Evolutionary conservation across 2,329 filamentous ascomycete genomes (phyloP).

Genomic region (Hirsutella rhossiliensis): DNA sequence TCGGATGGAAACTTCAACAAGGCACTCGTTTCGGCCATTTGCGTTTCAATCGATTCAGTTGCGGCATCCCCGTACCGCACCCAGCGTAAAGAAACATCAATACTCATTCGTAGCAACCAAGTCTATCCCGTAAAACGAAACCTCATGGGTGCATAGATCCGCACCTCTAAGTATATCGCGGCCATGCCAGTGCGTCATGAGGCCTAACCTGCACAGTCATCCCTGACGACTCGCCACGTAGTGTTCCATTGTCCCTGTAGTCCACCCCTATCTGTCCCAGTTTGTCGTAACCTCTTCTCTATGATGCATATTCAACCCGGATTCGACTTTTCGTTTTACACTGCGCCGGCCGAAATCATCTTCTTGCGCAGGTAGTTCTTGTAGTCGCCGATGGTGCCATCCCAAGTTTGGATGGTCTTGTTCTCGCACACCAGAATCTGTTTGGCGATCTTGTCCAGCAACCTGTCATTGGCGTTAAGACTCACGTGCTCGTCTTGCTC

Average conservation of each 20-base stretch:
- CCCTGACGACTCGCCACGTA: background rate
- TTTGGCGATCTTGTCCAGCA: slow-evolving; percentile 99
- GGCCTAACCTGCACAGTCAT: background rate
- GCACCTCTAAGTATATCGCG: slow-evolving; percentile 16
- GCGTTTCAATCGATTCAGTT: background rate
- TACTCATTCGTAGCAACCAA: slow-evolving; percentile 12
- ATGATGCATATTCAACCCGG: slow-evolving; percentile 11
- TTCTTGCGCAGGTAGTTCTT: slow-evolving; percentile 99
- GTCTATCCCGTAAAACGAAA: slow-evolving; percentile 20
- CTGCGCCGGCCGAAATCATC: slow-evolving; percentile 82
- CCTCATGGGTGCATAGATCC: slow-evolving; percentile 13
- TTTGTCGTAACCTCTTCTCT: slow-evolving; percentile 6
- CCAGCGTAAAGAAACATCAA: slow-evolving; percentile 6
- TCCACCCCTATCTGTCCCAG: slow-evolving; percentile 5
- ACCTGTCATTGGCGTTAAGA: slow-evolving; percentile 36
- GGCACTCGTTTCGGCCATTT: too few relatives aligned
- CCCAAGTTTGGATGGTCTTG: slow-evolving; percentile 84
- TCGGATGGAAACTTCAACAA: too few relatives aligned
- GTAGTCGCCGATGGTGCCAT: slow-evolving; percentile 83
- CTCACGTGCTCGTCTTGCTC: background rate
- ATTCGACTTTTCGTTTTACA: slow-evolving; percentile 41
- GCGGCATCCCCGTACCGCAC: background rate
- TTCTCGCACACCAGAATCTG: slow-evolving; percentile 99
- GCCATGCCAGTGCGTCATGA: background rate
- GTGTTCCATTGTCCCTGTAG: slow-evolving; percentile 10